These are phyloP conservation scores for Saccharomycopsis microspora DNA, from an alignment of 805 yeast species.

Conservation along the genomic window DNA sequence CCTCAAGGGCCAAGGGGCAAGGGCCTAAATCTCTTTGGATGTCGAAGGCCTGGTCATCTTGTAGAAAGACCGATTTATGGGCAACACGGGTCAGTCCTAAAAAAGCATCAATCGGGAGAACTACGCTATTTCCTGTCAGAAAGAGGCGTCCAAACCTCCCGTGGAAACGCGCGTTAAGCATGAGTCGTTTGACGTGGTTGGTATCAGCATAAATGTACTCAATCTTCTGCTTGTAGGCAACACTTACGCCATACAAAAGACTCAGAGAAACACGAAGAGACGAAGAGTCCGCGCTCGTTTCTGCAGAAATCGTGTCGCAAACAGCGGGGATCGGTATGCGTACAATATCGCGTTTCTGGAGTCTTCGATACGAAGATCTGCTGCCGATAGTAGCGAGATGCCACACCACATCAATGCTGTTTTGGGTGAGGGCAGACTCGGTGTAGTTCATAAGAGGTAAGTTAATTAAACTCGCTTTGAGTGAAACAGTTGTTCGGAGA, in stretches of 20 bases:
- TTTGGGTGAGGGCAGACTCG: too few species aligned
- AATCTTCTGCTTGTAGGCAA: conserved; percentile 37
- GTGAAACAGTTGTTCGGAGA: too few species aligned
- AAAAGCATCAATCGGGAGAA: not conserved
- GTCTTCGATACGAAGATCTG: conserved; percentile 17
- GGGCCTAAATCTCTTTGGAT: conserved; percentile 23
- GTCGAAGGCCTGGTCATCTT: conserved; percentile 30
- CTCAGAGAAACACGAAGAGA: conserved; percentile 27
- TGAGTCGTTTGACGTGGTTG: not conserved
- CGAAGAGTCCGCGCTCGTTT: conserved; percentile 13
- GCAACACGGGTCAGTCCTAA: not conserved
- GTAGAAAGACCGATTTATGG: conserved; percentile 14
- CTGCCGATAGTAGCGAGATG: conserved; percentile 11
- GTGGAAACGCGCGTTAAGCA: conserved; percentile 1
- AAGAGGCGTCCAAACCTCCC: not conserved
- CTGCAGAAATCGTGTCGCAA: conserved; percentile 23
- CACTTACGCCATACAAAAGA: conserved; percentile 34
- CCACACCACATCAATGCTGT: conserved; percentile 23
- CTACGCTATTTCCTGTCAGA: not conserved
- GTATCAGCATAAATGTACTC: conserved; percentile 28
- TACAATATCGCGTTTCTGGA: conserved; percentile 25
- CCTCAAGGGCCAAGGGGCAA: too few species aligned
- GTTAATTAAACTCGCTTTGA: too few species aligned
- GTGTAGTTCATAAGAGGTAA: too few species aligned
- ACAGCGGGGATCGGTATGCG: conserved; percentile 32